Percentiles rank a stretch among this genome's conserved stretches.
Evolutionary conservation across 768 basidiomycete genomes (phyloP).

Genomic region (Leucocoprinus sp.): DNA sequence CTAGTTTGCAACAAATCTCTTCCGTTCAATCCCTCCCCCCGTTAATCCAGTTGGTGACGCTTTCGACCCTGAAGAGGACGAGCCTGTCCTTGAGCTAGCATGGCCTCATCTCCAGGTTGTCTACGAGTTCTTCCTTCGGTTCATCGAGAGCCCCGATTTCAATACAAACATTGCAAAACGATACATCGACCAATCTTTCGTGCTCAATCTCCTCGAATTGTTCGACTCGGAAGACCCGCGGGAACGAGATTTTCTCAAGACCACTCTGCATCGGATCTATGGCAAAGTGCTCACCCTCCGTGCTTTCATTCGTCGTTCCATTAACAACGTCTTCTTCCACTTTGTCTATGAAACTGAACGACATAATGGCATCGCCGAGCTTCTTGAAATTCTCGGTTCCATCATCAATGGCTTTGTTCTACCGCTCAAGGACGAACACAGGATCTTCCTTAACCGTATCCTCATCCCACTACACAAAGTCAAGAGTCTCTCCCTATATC

Average conservation of each 20-base stretch:
- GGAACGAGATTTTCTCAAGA: conserved; percentile 98
- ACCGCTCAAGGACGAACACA: conserved; percentile 98
- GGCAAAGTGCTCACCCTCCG: conserved; percentile 99
- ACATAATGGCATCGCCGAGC: conserved; percentile 98
- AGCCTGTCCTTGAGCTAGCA: conserved; percentile 96
- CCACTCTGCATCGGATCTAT: conserved; percentile 97
- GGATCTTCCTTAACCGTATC: conserved; percentile 89
- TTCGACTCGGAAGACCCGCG: conserved; percentile 99
- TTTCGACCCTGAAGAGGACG: conserved; percentile 99
- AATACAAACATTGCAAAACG: conserved; percentile 97
- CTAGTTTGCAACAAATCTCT: conserved; percentile 96
- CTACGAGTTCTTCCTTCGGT: conserved; percentile 99
- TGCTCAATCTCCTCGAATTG: conserved; percentile 91
- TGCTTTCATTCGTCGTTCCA: conserved; percentile 96
- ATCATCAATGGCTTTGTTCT: conserved; percentile 99
- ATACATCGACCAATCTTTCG: conserved; percentile 94
- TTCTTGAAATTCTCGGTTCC: conserved; percentile 95
- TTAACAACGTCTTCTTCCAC: conserved; percentile 99
- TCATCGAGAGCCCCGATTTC: conserved; percentile 96
- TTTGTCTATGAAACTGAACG: conserved; percentile 98
- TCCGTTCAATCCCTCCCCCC: conserved; percentile 98
- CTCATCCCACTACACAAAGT: conserved; percentile 97
- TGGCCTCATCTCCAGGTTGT: conserved; percentile 99
- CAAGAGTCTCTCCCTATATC: conserved; percentile 94
- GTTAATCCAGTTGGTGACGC: conserved; percentile 98